Evolutionary conservation across 2,329 filamentous ascomycete species (phyloP).

Genomic region (Penicillium sp.): DNA sequence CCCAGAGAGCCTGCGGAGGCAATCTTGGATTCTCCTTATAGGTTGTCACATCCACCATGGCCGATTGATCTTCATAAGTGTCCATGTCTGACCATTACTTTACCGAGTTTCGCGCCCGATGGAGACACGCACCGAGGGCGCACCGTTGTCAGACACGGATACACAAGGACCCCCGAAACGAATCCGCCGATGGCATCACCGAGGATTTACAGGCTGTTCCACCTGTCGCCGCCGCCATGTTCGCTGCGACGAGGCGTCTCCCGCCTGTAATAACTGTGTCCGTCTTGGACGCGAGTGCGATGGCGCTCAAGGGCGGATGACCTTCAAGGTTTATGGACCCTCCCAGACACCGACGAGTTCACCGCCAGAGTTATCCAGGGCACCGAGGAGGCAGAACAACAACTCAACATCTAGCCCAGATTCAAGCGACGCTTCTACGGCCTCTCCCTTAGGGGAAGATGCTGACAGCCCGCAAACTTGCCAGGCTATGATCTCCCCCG

Average conservation of each 20-base stretch:
- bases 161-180: constrained; percentile 21
- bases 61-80: neutral
- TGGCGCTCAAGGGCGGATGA: constrained; percentile 31
- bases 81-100: constrained; percentile 22
- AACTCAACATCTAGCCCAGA: constrained; percentile 6
- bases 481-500: constrained; percentile 21
- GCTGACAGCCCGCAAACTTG: constrained; percentile 5
- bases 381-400: constrained; percentile 19
- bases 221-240: constrained; percentile 36
- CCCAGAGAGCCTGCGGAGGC: neutral
- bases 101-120: constrained; percentile 15
- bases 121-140: constrained; percentile 23
- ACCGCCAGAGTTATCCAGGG: constrained; percentile 9
- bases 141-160: constrained; percentile 9
- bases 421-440: constrained; percentile 8
- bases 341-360: constrained; percentile 12
- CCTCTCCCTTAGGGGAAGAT: constrained; percentile 5
- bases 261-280: constrained; percentile 33
- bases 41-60: neutral
- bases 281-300: constrained; percentile 29
- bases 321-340: constrained; percentile 32
- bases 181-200: constrained; percentile 35
- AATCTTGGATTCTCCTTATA: neutral
- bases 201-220: constrained; percentile 36
- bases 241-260: constrained; percentile 32